Percentiles rank a stretch among this genome's conserved stretches.
phyloP scores from a whole-genome alignment of 805 yeast genomes.

The Kluyveromyces aestuarii region DNA sequence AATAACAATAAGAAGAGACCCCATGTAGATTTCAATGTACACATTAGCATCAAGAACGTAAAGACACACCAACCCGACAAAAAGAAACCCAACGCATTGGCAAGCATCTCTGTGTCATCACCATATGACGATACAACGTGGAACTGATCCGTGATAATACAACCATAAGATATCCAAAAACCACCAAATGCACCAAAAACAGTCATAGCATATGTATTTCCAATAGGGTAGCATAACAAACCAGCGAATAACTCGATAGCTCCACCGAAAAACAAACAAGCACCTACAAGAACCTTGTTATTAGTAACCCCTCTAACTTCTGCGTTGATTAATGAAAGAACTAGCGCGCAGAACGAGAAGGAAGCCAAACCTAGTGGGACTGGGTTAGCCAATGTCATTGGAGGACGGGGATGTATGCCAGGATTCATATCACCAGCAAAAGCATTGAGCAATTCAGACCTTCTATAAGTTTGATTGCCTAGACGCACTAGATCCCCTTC shows the following conservation, averaged over 20 bases:
- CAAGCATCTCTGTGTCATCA: constrained; percentile 35
- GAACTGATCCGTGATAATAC: constrained; percentile 49
- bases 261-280: constrained; percentile 67
- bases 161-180: constrained; percentile 71
- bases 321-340: constrained; percentile 52
- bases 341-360: constrained; percentile 50
- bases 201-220: constrained; percentile 68
- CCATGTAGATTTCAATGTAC: constrained; percentile 53
- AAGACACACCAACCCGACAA: constrained; percentile 57
- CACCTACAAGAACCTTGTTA: constrained; percentile 53
- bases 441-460: constrained; percentile 50
- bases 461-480: constrained; percentile 35
- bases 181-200: constrained; percentile 47
- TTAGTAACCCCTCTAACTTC: constrained; percentile 60
- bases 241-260: constrained; percentile 64
- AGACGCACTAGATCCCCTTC: constrained; percentile 32
- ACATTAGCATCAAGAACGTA: constrained; percentile 47
- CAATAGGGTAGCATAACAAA: constrained; percentile 66
- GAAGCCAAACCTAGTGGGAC: constrained; percentile 69
- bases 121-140: constrained; percentile 43
- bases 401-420: constrained; percentile 36
- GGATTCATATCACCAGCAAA: constrained; percentile 50
- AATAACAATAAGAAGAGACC: constrained; percentile 47
- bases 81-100: constrained; percentile 49
- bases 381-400: constrained; percentile 57